Evolutionary conservation across 2,329 filamentous ascomycete species (phyloP).

Genomic region (Colletotrichum chlorophyti): DNA sequence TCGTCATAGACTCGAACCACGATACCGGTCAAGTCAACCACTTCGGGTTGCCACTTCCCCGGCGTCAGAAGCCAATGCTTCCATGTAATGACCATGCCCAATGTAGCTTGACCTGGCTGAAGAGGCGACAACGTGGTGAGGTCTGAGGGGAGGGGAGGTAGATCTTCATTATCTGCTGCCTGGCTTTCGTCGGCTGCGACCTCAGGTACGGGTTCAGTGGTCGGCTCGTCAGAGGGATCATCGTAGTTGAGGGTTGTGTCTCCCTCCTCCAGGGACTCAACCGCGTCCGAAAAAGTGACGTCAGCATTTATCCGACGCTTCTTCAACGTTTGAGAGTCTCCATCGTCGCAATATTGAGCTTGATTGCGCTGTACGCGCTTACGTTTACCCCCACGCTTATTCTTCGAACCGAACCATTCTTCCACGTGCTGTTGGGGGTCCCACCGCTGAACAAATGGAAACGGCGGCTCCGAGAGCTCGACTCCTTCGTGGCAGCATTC

Average conservation of each 20-base stretch:
- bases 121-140: slow-evolving; percentile 59
- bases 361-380: slow-evolving; percentile 56
- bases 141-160: slow-evolving; percentile 68
- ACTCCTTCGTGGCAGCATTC: slow-evolving; percentile 81
- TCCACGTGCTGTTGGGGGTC: slow-evolving; percentile 71
- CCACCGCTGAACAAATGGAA: slow-evolving; percentile 91
- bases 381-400: slow-evolving; percentile 50
- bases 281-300: slow-evolving; percentile 13
- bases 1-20: slow-evolving; percentile 62
- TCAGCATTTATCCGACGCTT: slow-evolving; percentile 16
- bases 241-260: slow-evolving; percentile 50
- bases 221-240: slow-evolving; percentile 35
- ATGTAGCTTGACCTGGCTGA: slow-evolving; percentile 51
- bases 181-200: slow-evolving; percentile 46
- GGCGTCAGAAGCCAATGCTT: slow-evolving; percentile 68
- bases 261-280: slow-evolving; percentile 16
- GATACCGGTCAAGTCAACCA: slow-evolving; percentile 70
- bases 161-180: slow-evolving; percentile 61
- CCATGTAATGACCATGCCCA: slow-evolving; percentile 74
- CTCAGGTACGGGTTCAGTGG: slow-evolving; percentile 33
- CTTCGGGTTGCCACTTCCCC: slow-evolving; percentile 69
- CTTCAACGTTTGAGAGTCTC: slow-evolving; percentile 22
- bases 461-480: slow-evolving; percentile 77
- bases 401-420: slow-evolving; percentile 40
- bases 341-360: slow-evolving; percentile 46